Conservation (phyloP, 805 yeast species). For the Myxozyma vanderwaltii region DNA sequence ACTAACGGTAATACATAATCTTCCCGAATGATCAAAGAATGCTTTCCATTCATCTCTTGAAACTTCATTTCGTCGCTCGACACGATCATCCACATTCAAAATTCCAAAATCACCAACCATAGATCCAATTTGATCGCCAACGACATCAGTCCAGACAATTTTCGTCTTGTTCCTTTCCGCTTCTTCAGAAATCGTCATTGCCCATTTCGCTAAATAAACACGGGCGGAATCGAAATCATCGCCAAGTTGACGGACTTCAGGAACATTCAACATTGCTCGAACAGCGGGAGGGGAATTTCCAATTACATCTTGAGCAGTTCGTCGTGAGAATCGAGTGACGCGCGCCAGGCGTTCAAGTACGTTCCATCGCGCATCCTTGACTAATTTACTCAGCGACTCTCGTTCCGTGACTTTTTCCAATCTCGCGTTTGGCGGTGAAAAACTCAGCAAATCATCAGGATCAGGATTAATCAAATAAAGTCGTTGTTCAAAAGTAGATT, state of each 20-base stretch:
- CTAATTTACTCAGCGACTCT: constrained; percentile 48
- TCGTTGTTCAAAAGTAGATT: constrained; percentile 69
- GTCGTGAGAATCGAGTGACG: constrained; percentile 64
- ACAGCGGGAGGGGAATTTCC: constrained; percentile 59
- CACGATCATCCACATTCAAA: constrained; percentile 52
- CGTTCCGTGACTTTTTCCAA: constrained; percentile 34
- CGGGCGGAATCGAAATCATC: constrained; percentile 93
- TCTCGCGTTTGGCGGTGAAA: constrained; percentile 50
- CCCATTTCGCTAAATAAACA: constrained; percentile 95
- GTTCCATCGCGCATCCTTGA: constrained; percentile 81
- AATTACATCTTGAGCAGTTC: constrained; percentile 62
- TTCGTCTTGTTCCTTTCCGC: constrained; percentile 59
- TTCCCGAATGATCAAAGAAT: constrained; percentile 75
- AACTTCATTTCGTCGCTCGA: constrained; percentile 70
- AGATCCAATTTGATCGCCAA: constrained; percentile 38
- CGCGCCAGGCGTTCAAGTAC: constrained; percentile 82
- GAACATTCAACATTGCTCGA: constrained; percentile 63
- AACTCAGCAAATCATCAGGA: constrained; percentile 61
- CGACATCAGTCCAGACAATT: constrained; percentile 44
- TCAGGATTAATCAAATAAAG: constrained; percentile 80
- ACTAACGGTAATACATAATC: constrained; percentile 66
- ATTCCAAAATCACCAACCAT: constrained; percentile 49
- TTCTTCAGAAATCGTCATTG: constrained; percentile 87
- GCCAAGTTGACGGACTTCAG: constrained; percentile 78
- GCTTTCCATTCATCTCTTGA: constrained; percentile 76